Conservation (phyloP, 495 filamentous ascomycete genomes). For the Hypomontagnella monticulosa region DNA sequence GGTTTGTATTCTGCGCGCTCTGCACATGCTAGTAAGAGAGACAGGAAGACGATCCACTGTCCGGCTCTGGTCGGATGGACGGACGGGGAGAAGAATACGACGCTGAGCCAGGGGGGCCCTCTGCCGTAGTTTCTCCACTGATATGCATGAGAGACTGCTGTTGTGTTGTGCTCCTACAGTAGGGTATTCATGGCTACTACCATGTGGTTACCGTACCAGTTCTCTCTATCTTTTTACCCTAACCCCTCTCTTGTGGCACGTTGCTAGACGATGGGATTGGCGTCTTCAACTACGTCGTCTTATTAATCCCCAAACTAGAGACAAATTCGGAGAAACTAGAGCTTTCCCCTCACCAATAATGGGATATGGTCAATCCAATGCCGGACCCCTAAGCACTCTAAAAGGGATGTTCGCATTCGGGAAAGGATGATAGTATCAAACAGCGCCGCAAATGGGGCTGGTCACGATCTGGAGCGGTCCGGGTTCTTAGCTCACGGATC, state of each 20-base stretch:
- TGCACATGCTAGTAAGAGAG: slow-evolving; percentile 34
- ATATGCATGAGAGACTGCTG: slow-evolving; percentile 32
- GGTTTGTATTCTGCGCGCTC: slow-evolving; percentile 6
- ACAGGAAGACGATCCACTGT: slow-evolving; percentile 30
- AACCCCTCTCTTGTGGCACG: slow-evolving; percentile 42
- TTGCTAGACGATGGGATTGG: slow-evolving; percentile 38
- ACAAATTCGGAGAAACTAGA: slow-evolving; percentile 39
- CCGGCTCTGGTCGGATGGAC: slow-evolving; percentile 37
- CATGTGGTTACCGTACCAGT: slow-evolving; percentile 29
- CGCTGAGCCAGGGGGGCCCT: slow-evolving; percentile 22
- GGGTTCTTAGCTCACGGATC: slow-evolving; percentile 31
- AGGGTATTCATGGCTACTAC: slow-evolving; percentile 25
- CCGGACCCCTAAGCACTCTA: slow-evolving; percentile 9
- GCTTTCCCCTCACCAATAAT: slow-evolving; percentile 23
- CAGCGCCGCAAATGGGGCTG: neutral
- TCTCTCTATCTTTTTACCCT: neutral
- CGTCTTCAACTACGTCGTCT: slow-evolving; percentile 26
- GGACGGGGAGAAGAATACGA: slow-evolving; percentile 31
- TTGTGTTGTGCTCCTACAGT: slow-evolving; percentile 2
- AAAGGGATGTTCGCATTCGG: slow-evolving; percentile 23
- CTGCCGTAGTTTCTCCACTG: slow-evolving; percentile 38
- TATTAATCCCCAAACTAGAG: slow-evolving; percentile 30
- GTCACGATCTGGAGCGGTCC: slow-evolving; percentile 36
- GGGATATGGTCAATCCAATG: slow-evolving; percentile 32
- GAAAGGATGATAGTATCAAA: slow-evolving; percentile 1